Base-by-base conservation (phyloP, 768 basidiomycete species). In the Hortiboletus campestris region DNA sequence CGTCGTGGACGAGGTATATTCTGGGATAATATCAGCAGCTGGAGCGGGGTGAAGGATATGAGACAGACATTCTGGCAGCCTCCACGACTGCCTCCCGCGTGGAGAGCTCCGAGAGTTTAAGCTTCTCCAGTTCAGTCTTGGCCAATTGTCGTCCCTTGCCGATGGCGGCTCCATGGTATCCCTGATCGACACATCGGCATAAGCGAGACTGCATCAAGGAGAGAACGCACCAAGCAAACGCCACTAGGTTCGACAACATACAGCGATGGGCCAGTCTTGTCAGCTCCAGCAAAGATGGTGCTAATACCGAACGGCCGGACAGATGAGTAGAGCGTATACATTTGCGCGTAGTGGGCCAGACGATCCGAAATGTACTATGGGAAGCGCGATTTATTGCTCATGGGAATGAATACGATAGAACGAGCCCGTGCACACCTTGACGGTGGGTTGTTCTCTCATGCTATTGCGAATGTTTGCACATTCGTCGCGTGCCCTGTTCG, bases 111-210 rank as follows among this genome's bases (percentile, higher is more conserved):
- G 86, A 75, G 35, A 96, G 77, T 60, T 94, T 88, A 59, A 98
- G 85, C 73, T 99, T 99, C 76, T 99, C 97, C 46, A 99, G 74
- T 72, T 98, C 97, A 9, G 96, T 98, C 81, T 98, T 98, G 19
- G 97, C 97, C 58, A 98, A 78, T 67, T 97, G 94, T 53, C 91
- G 86, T n/a, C 97, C 97, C 73, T 98, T 99, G 51, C 97, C 97
- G 29, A 95, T 87, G n/a, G 97, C 97, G 14, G 91, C 91, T 28
- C 94, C 96, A 55, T 94, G 82, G 74, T 98, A 98, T 31, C 97
- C 97, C 93, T 95, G 63, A 17, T 47, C 16, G 31, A 29, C 43
- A 39, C 48, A 43, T 53, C 39, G 8, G 52, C 16, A 48, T 12
- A 41, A 28, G 35, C 22, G 16, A 35, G 25, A 38, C 3, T 19